Evolutionary conservation across 352 stramenopile genomes (phyloP).

Genomic region (Phytophthora citricola): DNA sequence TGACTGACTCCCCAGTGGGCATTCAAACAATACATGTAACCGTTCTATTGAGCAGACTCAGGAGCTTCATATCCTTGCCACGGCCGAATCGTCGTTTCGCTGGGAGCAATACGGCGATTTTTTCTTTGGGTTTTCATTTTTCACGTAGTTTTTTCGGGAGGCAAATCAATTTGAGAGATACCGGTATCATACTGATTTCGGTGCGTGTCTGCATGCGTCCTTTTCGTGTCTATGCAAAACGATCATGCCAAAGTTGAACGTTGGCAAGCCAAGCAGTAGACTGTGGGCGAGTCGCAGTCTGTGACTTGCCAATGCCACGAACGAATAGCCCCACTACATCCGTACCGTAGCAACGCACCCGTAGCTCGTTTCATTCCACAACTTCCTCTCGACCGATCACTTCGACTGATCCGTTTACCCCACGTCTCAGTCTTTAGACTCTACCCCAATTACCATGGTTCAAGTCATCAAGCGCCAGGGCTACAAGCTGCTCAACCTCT

Average conservation of each 20-base stretch:
- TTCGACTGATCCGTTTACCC: constrained; percentile 2
- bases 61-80: too few relatives aligned
- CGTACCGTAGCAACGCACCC: not conserved
- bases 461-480: constrained; percentile 28
- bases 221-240: constrained; percentile 1
- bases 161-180: not conserved
- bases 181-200: constrained; percentile 1
- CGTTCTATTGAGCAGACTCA: too few relatives aligned
- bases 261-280: too few relatives aligned
- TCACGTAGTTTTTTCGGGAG: too few relatives aligned
- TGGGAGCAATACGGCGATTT: too few relatives aligned
- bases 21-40: too few relatives aligned
- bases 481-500: constrained; percentile 57
- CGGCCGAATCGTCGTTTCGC: too few relatives aligned
- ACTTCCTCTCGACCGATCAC: constrained; percentile 15
- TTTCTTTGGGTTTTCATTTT: too few relatives aligned
- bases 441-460: constrained; percentile 17
- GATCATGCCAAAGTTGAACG: constrained; percentile 1
- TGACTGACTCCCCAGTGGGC: too few relatives aligned
- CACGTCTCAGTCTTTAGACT: too few relatives aligned
- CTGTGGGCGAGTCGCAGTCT: too few relatives aligned
- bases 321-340: not conserved
- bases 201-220: not conserved
- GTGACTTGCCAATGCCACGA: constrained; percentile 3
- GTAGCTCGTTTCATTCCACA: constrained; percentile 2